These are phyloP conservation scores for Talaromyces sp. DNA, from an alignment of 2,329 filamentous ascomycete genomes.

Conservation along the genomic window DNA sequence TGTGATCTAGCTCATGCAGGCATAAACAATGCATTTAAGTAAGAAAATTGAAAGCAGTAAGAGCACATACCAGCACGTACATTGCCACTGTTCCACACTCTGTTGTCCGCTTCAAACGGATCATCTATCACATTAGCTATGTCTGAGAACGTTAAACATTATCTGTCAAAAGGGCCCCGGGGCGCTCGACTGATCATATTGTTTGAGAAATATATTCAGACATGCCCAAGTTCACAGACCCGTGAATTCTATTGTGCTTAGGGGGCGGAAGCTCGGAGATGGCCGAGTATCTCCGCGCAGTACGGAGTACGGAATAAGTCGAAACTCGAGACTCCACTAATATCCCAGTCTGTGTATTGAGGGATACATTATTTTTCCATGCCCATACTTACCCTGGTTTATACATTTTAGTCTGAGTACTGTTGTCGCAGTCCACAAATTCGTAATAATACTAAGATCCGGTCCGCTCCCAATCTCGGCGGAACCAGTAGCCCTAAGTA, in stretches of 20 bases:
- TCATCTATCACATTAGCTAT: neutral
- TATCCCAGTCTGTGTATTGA: neutral
- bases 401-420: no score
- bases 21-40: no score
- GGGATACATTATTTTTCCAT: neutral
- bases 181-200: neutral
- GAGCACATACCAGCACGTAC: no score
- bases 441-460: neutral
- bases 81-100: no score
- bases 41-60: no score
- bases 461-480: neutral
- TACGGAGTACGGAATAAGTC: conserved; percentile 2
- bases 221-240: neutral
- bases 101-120: no score
- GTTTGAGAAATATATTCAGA: neutral
- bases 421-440: neutral
- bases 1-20: no score
- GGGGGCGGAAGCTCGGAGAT: neutral
- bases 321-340: neutral
- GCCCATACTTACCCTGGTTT: neutral
- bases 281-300: neutral
- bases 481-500: neutral
- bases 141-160: neutral
- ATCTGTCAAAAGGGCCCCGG: neutral
- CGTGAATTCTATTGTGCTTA: neutral